These are phyloP conservation scores for Metroxylon sagu DNA, from an alignment of 176 grass and related monocot genomes.

Conservation along the genomic window DNA sequence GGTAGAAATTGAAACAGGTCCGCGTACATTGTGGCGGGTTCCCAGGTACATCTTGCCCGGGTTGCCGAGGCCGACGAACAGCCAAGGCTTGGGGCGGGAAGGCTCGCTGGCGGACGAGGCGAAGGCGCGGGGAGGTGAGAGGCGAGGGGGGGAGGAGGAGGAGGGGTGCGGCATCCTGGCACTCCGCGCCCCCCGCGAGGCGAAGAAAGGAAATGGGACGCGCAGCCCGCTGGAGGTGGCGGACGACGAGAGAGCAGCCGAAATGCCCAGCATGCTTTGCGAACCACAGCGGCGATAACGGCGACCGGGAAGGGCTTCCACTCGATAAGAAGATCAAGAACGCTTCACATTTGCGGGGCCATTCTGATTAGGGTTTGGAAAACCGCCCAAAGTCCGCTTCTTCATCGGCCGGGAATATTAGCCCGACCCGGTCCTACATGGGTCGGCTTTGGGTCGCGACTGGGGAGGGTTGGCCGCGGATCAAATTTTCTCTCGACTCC, in stretches of 20 bases:
- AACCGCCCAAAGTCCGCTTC: no score
- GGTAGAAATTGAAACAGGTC: no score
- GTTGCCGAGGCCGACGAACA: constrained; percentile 85
- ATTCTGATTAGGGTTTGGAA: no score
- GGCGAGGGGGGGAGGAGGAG: not conserved
- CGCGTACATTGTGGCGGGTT: constrained; percentile 85
- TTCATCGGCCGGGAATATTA: no score
- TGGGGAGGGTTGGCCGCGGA: no score
- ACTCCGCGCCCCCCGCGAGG: not conserved
- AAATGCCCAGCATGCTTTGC: not conserved
- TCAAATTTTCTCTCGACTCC: no score
- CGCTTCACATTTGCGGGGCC: no score
- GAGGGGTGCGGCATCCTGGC: constrained; percentile 19
- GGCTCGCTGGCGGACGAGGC: constrained; percentile 28
- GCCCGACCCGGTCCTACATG: no score
- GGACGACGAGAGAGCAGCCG: constrained; percentile 9
- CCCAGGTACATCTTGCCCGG: constrained; percentile 78
- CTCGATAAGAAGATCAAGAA: no score
- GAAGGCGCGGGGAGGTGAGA: constrained; percentile 17
- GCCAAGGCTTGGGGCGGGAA: constrained; percentile 51
- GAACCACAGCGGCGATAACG: constrained; percentile 14
- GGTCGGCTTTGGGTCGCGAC: no score
- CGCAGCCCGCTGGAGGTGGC: constrained; percentile 24
- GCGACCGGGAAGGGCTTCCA: no score
- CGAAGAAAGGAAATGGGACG: constrained; percentile 16